phyloP scores from a whole-genome alignment of 1,284 basidiomycete species.

The Sanghuangporus baumii region DNA sequence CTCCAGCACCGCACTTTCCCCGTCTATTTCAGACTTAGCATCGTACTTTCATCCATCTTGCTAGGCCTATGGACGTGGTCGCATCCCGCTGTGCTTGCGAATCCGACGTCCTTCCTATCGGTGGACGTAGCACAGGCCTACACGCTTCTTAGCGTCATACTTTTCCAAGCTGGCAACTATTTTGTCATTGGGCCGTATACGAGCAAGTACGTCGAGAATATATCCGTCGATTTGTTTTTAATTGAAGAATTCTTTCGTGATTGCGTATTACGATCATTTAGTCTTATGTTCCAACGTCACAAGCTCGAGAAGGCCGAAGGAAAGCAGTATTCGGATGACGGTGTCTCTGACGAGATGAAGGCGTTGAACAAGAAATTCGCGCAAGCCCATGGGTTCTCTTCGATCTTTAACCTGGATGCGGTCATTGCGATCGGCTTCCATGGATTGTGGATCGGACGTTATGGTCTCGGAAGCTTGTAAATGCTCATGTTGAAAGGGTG shows the following conservation, averaged over 20 bases:
- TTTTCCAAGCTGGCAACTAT: constrained; percentile 51
- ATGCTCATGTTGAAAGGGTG: background rate
- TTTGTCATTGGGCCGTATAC: constrained; percentile 61
- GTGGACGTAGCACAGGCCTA: constrained; percentile 72
- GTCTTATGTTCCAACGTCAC: constrained; percentile 69
- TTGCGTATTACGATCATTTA: constrained; percentile 24
- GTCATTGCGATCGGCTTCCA: constrained; percentile 63
- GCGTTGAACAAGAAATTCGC: constrained; percentile 60
- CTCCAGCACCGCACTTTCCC: constrained; percentile 75
- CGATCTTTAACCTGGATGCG: constrained; percentile 57
- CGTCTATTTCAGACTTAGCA: constrained; percentile 64
- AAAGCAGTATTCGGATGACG: constrained; percentile 56
- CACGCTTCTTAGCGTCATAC: constrained; percentile 44
- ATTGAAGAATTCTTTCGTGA: background rate
- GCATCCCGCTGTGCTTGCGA: constrained; percentile 56
- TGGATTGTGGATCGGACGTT: constrained; percentile 63
- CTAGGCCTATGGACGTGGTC: constrained; percentile 57
- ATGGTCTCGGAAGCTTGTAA: constrained; percentile 31
- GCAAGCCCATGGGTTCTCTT: constrained; percentile 62
- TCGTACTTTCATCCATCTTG: constrained; percentile 49
- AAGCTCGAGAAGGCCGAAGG: constrained; percentile 71
- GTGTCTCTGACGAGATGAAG: constrained; percentile 68
- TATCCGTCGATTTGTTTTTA: background rate
- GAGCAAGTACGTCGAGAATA: constrained; percentile 46
- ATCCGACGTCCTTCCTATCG: constrained; percentile 40